Base-by-base conservation (phyloP, 164 flowering plant species). In the Umbilicus rupestris region DNA sequence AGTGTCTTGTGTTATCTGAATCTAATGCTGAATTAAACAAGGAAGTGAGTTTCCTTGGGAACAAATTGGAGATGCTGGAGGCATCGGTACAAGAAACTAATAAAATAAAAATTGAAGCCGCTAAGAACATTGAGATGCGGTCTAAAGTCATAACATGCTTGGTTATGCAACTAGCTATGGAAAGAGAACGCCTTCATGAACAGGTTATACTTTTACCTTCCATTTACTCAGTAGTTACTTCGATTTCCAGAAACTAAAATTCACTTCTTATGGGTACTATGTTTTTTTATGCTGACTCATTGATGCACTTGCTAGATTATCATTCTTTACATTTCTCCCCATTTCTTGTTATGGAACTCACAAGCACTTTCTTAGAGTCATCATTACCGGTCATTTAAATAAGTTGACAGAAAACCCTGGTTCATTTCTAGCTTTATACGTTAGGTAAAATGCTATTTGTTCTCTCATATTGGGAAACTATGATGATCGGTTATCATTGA, bases 171-270 rank as follows among this genome's bases (percentile, higher is more conserved):
- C 78, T 95, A 63, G 87, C 89, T 24, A 62, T 68, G 57, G 99
- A 91, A 75, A 84, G 99, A 74, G 88, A 91, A 70, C 94, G 88
- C 35, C 88, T 95, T 57, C 85, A 84, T 62, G 82, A 84, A 74
- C 96, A 91, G 99, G 99, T 90, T 8, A 37, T 42, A 17, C 33
- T 31, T 37, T 58, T 19, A 65, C 12, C 31, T 42, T 15, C 14
- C 30, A 26, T 46, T 3, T 42, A 7, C 20, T 5, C 2, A 19
- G 28, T 10, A 12, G 1, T 50, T 20, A 50, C 6, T 6, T 26
- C 22, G 57, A 45, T 15, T 14, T 17, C 49, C 37, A 15, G 49
- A 5, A 4, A 45, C 19, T 45, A 45, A 45, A 45, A 35, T 45
- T 2, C 49, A 45, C 5, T 17, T 15, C 37, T 35, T 35, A 35